Base-by-base conservation (phyloP, 1,139 yeast genomes). In the Debaryomycetaceae sp. region DNA sequence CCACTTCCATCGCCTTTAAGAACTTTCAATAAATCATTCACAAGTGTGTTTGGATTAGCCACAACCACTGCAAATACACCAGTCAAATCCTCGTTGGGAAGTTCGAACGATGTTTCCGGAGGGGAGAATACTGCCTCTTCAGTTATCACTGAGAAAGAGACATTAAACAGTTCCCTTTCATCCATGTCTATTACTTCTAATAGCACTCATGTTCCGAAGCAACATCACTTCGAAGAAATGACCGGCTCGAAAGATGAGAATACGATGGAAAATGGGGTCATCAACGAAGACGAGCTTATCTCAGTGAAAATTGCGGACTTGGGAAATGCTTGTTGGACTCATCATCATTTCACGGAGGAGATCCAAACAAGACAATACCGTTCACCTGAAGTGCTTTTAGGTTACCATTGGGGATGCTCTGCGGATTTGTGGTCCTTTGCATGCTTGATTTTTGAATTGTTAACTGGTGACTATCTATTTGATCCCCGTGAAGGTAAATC, bases 1-100 rank as follows among this genome's bases (percentile, higher is more conserved):
- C 96, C 96, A 11, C 68, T 88, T 43, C 95, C 95, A 1, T 83
- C 91, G 0, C 93, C 95, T 2, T 69, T 87, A 47, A 72, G 80
- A 50, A 72, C 81, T 0, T 72, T 59, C 55, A 71, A 62, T 52
- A 68, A 61, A 53, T 65, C 69, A 24, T 68, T 69, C 44, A 63
- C 73, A 31, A 69, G 64, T 45, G 68, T 68, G 17, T 68, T 65
- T 46, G 75, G 73, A 8, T 60, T 70, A 36, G 63, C 76, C 6
- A 61, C 56, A 34, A 68, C 77, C 6, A 71, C 76, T 3, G 65
- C 73, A 43, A 72, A 70, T 50, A 72, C 77, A 1, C 78, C 79
- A 4, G 59, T 66, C 17, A 61, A 59, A 49, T 53, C 59, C n/a
- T 54, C 60, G 6, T 53, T 52, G 40, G 50, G 51, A 36, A 37